Evolutionary conservation across 768 basidiomycete species (phyloP).

Genomic region (Lentinula raphanica): DNA sequence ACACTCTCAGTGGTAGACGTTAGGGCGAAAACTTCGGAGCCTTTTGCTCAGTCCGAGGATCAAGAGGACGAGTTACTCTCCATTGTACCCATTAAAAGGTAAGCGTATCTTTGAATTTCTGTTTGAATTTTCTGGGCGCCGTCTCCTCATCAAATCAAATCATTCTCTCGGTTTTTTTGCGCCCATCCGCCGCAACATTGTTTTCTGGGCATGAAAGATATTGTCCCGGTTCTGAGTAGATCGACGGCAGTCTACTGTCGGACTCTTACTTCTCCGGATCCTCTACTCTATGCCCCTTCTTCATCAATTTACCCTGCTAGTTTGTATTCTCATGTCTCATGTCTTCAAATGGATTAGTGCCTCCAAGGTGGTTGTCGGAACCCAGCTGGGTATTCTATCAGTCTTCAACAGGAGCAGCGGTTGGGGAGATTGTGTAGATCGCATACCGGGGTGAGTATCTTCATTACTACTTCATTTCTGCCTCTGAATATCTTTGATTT

Average conservation of each 20-base stretch:
- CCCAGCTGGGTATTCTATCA: constrained; percentile 83
- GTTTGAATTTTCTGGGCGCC: constrained; percentile 6
- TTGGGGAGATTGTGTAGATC: constrained; percentile 90
- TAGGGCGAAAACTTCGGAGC: constrained; percentile 72
- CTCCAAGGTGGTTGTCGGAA: constrained; percentile 84
- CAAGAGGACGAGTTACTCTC: constrained; percentile 94
- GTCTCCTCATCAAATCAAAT: background rate
- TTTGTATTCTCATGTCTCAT: background rate
- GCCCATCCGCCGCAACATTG: background rate
- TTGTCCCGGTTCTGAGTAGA: too few species aligned
- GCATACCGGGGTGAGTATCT: constrained; percentile 65
- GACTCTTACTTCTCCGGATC: background rate
- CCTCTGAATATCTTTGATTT: background rate
- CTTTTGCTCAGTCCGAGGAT: constrained; percentile 85
- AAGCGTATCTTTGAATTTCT: constrained; percentile 18
- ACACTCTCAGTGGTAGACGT: constrained; percentile 91
- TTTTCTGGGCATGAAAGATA: background rate
- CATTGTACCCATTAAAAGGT: constrained; percentile 81
- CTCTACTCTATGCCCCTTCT: background rate
- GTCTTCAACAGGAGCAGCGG: constrained; percentile 85
- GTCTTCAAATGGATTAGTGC: constrained; percentile 34
- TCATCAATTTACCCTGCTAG: background rate
- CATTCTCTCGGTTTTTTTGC: background rate
- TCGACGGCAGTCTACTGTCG: background rate
- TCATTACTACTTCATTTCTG: background rate